phyloP scores from a whole-genome alignment of 371 early-diverging fungal genomes.

The Apophysomyces sp. region DNA sequence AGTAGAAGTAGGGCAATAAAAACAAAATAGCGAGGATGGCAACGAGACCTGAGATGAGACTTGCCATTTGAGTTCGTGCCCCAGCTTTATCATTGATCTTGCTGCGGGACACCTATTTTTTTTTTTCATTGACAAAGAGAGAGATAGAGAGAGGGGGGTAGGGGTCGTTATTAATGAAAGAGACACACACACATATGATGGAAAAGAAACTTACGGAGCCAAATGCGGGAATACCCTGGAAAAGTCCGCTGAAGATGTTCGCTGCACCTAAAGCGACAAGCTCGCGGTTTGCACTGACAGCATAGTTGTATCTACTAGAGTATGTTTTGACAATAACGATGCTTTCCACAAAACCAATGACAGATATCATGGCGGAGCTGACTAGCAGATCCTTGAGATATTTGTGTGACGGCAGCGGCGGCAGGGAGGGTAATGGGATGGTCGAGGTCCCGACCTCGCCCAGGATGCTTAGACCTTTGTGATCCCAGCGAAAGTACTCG shows the following conservation, averaged over 20 bases:
- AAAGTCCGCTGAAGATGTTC: constrained; percentile 80
- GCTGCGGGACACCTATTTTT: constrained; percentile 70
- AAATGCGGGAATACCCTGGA: constrained; percentile 87
- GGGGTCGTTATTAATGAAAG: neutral
- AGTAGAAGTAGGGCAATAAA: constrained; percentile 80
- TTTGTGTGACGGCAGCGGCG: constrained; percentile 51
- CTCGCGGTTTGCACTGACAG: constrained; percentile 91
- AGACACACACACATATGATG: neutral
- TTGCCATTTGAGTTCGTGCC: constrained; percentile 86
- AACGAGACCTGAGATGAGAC: constrained; percentile 74
- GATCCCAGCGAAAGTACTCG: constrained; percentile 63
- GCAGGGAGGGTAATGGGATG: constrained; percentile 62
- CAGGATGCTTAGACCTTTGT: constrained; percentile 71
- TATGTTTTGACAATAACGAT: constrained; percentile 90
- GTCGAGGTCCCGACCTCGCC: constrained; percentile 66
- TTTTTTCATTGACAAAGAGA: neutral
- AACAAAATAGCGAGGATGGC: constrained; percentile 78
- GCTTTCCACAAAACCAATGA: constrained; percentile 96
- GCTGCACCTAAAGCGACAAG: constrained; percentile 89
- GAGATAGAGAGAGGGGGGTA: neutral
- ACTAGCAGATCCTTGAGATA: constrained; percentile 62
- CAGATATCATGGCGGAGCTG: constrained; percentile 75
- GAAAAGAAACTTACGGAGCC: constrained; percentile 69
- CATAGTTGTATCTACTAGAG: constrained; percentile 83
- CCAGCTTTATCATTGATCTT: constrained; percentile 89